Evolutionary conservation across 2,329 filamentous ascomycete species (phyloP), one percentile per base, ranked within the genome.

Genomic region (Fusarium siculi): DNA sequence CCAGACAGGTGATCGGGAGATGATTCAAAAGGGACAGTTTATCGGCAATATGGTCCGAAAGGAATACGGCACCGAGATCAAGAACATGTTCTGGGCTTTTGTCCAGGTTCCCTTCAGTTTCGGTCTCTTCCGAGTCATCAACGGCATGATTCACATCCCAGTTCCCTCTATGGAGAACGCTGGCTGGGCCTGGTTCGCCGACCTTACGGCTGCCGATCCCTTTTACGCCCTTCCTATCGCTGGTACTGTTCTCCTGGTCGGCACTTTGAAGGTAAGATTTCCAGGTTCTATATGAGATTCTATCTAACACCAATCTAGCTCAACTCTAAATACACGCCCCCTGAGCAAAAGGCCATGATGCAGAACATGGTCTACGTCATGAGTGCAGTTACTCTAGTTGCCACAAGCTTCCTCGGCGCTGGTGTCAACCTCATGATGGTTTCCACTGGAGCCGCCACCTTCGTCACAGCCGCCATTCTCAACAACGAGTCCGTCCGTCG

Each of bases 171-270:
- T 98, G 73, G 89, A 93, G 76, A 84, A 83, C 2, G 93, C 93
- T 37, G 92, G 93, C 6, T 83, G 91, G 40, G 83, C 91, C 44
- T 99, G 96, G 96, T 89, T 98, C 74, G 83, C 85, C 4, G 93
- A 98, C 80, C 82, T 99, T 70, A 92, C 94, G 1, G 79, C 90
- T 28, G 81, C 89, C 4, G 96, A 99, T 81, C 96, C 96, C 0
- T 92, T 87, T 77, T 96, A 89, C 75, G 81, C 96, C 44, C 84
- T 98, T 37, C 96, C 96, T 4, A 71, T 90, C 6, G 64, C 87
- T 4, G 90, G 91, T 7, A 87, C 90, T 3, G 81, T 79, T 12
- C 78, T 90, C 60, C 87, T 93, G 81, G 88, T 87, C 74, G 74
- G 85, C 34, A 87, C 90, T 56, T 83, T 94, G 63, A 86, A 85